Evolutionary conservation across 805 yeast species (phyloP), one percentile per base, ranked within the genome.

Genomic region (Kregervanrija pseudodelftensis): DNA sequence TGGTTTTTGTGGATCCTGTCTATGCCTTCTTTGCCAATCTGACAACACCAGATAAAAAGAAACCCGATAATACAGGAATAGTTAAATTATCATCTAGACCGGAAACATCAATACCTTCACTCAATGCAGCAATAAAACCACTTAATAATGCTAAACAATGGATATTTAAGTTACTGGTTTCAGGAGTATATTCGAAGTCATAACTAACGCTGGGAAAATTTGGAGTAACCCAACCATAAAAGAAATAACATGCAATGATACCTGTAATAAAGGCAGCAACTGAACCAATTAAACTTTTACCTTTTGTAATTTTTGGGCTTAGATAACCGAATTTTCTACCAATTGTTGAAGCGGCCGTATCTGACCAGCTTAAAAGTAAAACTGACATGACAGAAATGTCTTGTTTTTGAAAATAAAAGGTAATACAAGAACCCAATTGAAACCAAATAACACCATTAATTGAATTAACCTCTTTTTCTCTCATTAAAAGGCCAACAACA

Each of bases 311-410:
- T 57, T 82, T 80, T 36, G 95, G 95, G 8, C 96, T 87, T 51
- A 82, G 73, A 56, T 84, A 75, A 8, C 98, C 98, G 61, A 68
- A 91, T 44, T 76, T 76, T 52, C 99, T 74, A 35, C 99, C 99
- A 58, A 90, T 66, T 0, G 96, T 87, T 3, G 96, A 87, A 2
- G 99, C 99, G 2, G 97, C 91, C 9, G 98, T 88, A 60, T 93
- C 99, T 5, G 95, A 89, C 98, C 98, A 93, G 58, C 96, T 85
- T 50, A 93, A 74, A 41, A 91, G 69, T 51, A 89, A 70, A 3
- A 89, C 79, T 16, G 95, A 72, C 68, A 88, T 72, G 28, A 90
- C 69, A 1, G 82, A 72, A 40, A 93, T 80, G 57, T 93, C 99
- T 65, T 88, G 87, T 11, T 91, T 80, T 55, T 79, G 82, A 16